These are phyloP conservation scores for Leishmania tarentolae DNA, from an alignment of 208 protist species.

Conservation along the genomic window DNA sequence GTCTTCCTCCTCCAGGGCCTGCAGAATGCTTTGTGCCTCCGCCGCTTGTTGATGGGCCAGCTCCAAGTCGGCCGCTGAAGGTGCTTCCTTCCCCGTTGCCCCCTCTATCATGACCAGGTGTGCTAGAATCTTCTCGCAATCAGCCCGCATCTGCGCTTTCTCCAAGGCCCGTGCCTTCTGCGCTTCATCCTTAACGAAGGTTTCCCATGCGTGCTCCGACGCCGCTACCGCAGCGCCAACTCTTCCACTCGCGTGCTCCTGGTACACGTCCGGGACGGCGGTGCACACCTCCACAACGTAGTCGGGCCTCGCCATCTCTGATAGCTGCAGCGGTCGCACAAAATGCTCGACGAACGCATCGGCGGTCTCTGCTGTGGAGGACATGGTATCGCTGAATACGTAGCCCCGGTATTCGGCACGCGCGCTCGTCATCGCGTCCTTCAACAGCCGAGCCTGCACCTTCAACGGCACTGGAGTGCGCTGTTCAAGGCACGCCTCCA, in stretches of 20 bases:
- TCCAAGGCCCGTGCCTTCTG: slow-evolving; percentile 28
- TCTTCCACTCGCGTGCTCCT: slow-evolving; percentile 18
- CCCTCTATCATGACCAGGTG: slow-evolving; percentile 39
- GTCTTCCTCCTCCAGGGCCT: slow-evolving; percentile 29
- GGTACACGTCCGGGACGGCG: slow-evolving; percentile 41
- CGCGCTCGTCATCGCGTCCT: slow-evolving; percentile 33
- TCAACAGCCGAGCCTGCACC: slow-evolving; percentile 59
- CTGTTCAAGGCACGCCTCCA: slow-evolving; percentile 36
- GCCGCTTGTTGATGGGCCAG: slow-evolving; percentile 33
- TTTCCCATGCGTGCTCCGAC: slow-evolving; percentile 10
- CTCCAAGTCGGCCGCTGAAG: slow-evolving; percentile 45
- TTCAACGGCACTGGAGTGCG: slow-evolving; percentile 44
- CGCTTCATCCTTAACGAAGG: slow-evolving; percentile 10
- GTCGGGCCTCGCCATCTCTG: slow-evolving; percentile 44
- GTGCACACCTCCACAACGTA: slow-evolving; percentile 65
- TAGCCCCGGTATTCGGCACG: slow-evolving; percentile 66
- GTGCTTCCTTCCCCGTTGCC: slow-evolving; percentile 19
- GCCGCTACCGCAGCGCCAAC: slow-evolving; percentile 6
- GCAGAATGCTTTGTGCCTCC: slow-evolving; percentile 48
- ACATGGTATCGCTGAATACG: slow-evolving; percentile 76
- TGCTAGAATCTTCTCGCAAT: slow-evolving; percentile 34
- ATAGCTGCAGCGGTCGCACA: slow-evolving; percentile 29
- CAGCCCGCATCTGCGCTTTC: slow-evolving; percentile 35
- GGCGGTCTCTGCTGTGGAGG: slow-evolving; percentile 15
- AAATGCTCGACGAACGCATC: slow-evolving; percentile 41